These are phyloP conservation scores for Aspergillus unguis DNA, from an alignment of 2,329 filamentous ascomycete genomes.

Conservation along the genomic window DNA sequence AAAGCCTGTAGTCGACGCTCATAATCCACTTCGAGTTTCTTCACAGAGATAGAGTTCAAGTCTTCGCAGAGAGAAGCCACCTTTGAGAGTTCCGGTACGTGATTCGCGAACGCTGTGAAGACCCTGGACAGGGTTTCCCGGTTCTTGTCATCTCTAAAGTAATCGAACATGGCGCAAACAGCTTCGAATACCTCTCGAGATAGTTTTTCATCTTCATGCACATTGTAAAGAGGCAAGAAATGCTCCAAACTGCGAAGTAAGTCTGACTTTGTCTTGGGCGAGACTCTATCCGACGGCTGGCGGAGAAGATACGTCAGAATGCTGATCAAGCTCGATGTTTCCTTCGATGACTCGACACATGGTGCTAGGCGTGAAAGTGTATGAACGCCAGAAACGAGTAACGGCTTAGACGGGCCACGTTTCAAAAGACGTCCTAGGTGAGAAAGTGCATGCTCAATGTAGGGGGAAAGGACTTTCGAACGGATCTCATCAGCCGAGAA, in stretches of 20 bases:
- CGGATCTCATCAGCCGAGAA: constrained; percentile 40
- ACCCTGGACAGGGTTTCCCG: constrained; percentile 71
- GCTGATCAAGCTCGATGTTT: constrained; percentile 73
- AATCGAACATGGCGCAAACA: constrained; percentile 78
- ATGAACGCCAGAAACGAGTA: constrained; percentile 75
- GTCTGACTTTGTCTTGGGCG: constrained; percentile 75
- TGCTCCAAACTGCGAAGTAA: constrained; percentile 76
- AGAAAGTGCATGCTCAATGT: constrained; percentile 64
- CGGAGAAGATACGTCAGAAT: constrained; percentile 78
- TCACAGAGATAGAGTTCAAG: constrained; percentile 73
- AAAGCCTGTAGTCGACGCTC: constrained; percentile 77
- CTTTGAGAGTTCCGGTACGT: constrained; percentile 58
- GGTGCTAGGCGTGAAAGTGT: constrained; percentile 73
- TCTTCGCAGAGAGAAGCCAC: constrained; percentile 70
- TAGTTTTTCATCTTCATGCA: constrained; percentile 56
- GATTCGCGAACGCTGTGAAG: constrained; percentile 65
- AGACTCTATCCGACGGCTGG: constrained; percentile 80
- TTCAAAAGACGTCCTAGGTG: constrained; percentile 53
- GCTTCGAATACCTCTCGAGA: constrained; percentile 68
- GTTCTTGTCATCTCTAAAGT: constrained; percentile 79
- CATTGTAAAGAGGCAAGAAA: constrained; percentile 67
- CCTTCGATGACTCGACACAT: constrained; percentile 59
- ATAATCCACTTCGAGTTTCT: constrained; percentile 80
- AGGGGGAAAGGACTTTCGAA: constrained; percentile 46
- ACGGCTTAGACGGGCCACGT: constrained; percentile 63